phyloP scores from a whole-genome alignment of 179 eudicot species.

The Beta lomatogona region DNA sequence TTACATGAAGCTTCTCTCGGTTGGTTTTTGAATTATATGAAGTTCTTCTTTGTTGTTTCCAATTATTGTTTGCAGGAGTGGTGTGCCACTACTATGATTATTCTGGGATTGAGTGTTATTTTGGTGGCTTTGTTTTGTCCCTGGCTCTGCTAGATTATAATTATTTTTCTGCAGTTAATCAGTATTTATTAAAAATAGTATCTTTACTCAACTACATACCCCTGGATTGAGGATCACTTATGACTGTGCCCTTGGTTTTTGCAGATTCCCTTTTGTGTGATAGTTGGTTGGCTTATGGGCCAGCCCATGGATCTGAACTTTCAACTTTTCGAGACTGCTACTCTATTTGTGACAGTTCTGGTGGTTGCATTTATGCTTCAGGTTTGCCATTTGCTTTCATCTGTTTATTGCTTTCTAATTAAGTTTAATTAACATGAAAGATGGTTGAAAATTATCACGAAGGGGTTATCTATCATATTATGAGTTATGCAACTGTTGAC shows the following conservation, averaged over 20 bases:
- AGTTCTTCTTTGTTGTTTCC: not conserved
- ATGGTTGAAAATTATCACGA: not conserved
- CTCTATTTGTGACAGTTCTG: constrained; percentile 87
- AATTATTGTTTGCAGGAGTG: not conserved
- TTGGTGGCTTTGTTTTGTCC: not conserved
- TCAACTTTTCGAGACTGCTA: constrained; percentile 93
- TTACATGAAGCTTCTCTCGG: not conserved
- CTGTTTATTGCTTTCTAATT: not conserved
- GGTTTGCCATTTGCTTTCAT: constrained; percentile 46
- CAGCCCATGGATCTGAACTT: constrained; percentile 96
- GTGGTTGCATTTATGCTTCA: constrained; percentile 97
- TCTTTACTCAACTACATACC: not conserved
- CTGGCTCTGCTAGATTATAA: not conserved
- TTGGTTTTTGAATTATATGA: not conserved
- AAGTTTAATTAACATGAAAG: constrained; percentile 7
- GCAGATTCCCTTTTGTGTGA: constrained; percentile 98
- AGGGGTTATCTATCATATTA: too few relatives aligned
- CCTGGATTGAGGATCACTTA: not conserved
- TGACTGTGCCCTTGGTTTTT: constrained; percentile 28
- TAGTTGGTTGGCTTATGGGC: constrained; percentile 94
- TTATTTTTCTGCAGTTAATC: not conserved
- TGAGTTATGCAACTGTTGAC: too few relatives aligned
- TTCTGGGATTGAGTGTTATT: not conserved
- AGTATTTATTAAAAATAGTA: not conserved
- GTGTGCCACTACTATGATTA: not conserved